Evolutionary conservation across 768 basidiomycete genomes (phyloP).

Genomic region (Lactarius sp.): DNA sequence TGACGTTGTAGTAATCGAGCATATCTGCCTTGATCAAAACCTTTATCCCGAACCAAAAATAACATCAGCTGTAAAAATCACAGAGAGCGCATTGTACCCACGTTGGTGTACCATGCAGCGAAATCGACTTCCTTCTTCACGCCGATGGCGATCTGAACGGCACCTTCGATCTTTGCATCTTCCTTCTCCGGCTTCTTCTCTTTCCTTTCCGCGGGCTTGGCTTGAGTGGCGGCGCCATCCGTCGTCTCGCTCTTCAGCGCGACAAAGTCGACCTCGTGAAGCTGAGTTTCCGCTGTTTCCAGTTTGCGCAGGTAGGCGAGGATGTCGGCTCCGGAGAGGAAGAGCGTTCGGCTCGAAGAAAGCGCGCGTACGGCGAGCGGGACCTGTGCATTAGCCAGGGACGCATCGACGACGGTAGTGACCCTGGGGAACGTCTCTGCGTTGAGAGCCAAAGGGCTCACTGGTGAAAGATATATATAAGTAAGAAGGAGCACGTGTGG

Average conservation of each 20-base stretch:
- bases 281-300: constrained; percentile 57
- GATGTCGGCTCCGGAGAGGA: constrained; percentile 77
- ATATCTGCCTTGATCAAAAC: constrained; percentile 98
- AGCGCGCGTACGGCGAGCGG: constrained; percentile 72
- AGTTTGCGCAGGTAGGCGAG: constrained; percentile 64
- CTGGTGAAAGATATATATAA: constrained; percentile 36
- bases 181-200: constrained; percentile 51
- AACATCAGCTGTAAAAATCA: constrained; percentile 12
- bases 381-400: constrained; percentile 64
- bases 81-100: constrained; percentile 36
- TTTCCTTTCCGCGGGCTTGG: constrained; percentile 35
- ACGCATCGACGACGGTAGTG: constrained; percentile 69
- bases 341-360: constrained; percentile 65
- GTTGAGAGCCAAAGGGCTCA: constrained; percentile 76
- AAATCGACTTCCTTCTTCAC: constrained; percentile 97
- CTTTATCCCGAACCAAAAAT: constrained; percentile 38
- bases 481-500: not conserved
- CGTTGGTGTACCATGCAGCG: constrained; percentile 89
- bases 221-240: constrained; percentile 30
- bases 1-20: constrained; percentile 98
- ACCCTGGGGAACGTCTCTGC: constrained; percentile 62
- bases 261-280: constrained; percentile 72
- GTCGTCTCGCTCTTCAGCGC: constrained; percentile 48
- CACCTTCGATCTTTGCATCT: constrained; percentile 78
- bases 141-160: constrained; percentile 88